A percentile compares a stretch with the other conserved stretches of the same genome.
phyloP scores from a whole-genome alignment of 2,329 filamentous ascomycete genomes.

The Aureobasidium sp. region DNA sequence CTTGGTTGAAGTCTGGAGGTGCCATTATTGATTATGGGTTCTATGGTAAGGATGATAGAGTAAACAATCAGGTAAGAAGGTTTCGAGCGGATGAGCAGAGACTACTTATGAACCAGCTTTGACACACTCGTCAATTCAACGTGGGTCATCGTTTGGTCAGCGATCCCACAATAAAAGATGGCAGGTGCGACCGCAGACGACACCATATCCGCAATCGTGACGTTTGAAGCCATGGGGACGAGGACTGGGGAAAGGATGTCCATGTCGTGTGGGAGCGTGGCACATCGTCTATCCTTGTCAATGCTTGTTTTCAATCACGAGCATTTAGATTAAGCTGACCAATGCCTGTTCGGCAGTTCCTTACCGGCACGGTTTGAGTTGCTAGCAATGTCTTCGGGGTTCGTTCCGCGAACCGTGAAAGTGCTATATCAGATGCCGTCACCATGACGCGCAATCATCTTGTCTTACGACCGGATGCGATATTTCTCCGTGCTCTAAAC shows the following conservation, averaged over 20 bases:
- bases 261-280: not conserved
- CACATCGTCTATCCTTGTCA: not conserved
- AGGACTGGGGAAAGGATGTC: not conserved
- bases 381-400: not conserved
- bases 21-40: not conserved
- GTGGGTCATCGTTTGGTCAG: not conserved
- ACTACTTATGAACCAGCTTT: not conserved
- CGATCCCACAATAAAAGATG: not conserved
- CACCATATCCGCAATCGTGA: slow-evolving; percentile 8
- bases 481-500: not conserved
- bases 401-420: not conserved
- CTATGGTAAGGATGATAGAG: not conserved
- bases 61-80: not conserved
- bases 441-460: not conserved
- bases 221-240: not conserved
- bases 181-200: not conserved
- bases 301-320: not conserved
- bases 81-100: not conserved
- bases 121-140: not conserved
- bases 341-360: slow-evolving; percentile 2
- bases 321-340: slow-evolving; percentile 2
- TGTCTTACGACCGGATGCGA: not conserved
- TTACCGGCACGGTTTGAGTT: too few relatives aligned
- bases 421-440: not conserved
- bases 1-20: slow-evolving; percentile 1